A percentile compares a stretch with the other conserved stretches of the same genome.
Evolutionary conservation across 352 stramenopile genomes (phyloP).

Genomic region (Phytophthora sansomeana): DNA sequence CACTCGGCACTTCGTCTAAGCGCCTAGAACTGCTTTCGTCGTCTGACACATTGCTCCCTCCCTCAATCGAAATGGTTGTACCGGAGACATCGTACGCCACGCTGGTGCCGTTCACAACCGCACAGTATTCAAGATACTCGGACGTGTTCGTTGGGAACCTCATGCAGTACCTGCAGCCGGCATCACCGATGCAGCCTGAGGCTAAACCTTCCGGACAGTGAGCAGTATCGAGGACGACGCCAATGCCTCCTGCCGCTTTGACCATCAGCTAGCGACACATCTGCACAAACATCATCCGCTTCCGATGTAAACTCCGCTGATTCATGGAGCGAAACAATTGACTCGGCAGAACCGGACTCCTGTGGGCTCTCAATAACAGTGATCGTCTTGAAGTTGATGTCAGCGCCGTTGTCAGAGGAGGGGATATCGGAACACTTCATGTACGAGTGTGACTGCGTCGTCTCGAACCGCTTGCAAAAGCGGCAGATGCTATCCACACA

Average conservation of each 20-base stretch:
- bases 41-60: slow-evolving; percentile 1
- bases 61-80: background rate
- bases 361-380: slow-evolving; percentile 15
- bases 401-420: slow-evolving; percentile 20
- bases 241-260: slow-evolving; percentile 37
- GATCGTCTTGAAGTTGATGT: slow-evolving; percentile 40
- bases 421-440: slow-evolving; percentile 31
- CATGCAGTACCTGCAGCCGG: slow-evolving; percentile 44
- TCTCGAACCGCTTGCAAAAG: slow-evolving; percentile 39
- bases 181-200: slow-evolving; percentile 33
- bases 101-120: slow-evolving; percentile 19
- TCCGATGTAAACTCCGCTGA: slow-evolving; percentile 5
- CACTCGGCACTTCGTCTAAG: background rate
- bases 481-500: slow-evolving; percentile 39
- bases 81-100: slow-evolving; percentile 24
- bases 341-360: background rate
- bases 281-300: slow-evolving; percentile 12
- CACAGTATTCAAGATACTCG: slow-evolving; percentile 38
- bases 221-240: slow-evolving; percentile 35
- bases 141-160: slow-evolving; percentile 36
- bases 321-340: slow-evolving; percentile 18
- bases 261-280: slow-evolving; percentile 33
- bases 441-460: slow-evolving; percentile 33
- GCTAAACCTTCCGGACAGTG: slow-evolving; percentile 35
- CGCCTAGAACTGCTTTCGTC: slow-evolving; percentile 1